These are phyloP conservation scores for Ampelocalamus luodianensis DNA, from an alignment of 176 grass and related monocot genomes.

Conservation along the genomic window DNA sequence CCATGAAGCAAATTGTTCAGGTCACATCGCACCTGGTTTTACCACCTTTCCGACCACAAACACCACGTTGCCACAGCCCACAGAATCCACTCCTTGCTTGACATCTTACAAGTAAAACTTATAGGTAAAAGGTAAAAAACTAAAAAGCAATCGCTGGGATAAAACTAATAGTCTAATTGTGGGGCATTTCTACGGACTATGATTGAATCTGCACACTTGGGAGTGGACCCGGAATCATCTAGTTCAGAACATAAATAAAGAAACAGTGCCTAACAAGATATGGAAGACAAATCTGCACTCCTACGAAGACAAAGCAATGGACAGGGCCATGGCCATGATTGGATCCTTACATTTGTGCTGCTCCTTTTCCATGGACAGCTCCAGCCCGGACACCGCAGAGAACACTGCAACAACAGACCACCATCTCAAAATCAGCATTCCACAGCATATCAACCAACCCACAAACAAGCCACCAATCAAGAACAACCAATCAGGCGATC, in stretches of 20 bases:
- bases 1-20: background rate
- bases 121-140: background rate
- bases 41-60: conserved; percentile 17
- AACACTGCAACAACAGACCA: conserved; percentile 70
- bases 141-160: background rate
- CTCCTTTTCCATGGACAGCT: conserved; percentile 89
- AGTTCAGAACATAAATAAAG: conserved; percentile 17
- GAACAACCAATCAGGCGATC: background rate
- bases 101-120: conserved; percentile 26
- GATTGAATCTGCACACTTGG: conserved; percentile 2
- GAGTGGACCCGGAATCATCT: conserved; percentile 40
- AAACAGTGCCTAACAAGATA: conserved; percentile 23
- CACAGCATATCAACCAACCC: background rate
- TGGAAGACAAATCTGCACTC: conserved; percentile 24
- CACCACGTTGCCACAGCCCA: background rate
- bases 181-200: background rate
- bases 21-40: conserved; percentile 1
- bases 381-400: conserved; percentile 93
- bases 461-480: conserved; percentile 1
- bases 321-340: conserved; percentile 23
- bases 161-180: background rate
- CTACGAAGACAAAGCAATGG: conserved; percentile 23
- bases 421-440: conserved; percentile 36
- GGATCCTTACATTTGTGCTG: conserved; percentile 94
- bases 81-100: conserved; percentile 6